Base-by-base conservation (phyloP, 768 basidiomycete genomes). In the Butyriboletus loyo region DNA sequence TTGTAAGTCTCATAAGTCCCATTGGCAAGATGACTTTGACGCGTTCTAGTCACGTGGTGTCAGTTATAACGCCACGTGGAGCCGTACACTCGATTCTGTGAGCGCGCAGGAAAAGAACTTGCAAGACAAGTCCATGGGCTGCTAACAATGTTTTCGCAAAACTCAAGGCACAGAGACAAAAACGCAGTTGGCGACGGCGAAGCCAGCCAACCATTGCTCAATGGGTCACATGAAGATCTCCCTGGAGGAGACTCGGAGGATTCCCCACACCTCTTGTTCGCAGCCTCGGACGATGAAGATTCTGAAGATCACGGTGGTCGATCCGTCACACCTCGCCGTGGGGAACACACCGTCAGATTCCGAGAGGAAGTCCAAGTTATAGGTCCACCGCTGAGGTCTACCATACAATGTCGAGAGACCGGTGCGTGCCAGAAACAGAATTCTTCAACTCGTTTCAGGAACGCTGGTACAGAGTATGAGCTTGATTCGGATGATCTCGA, bases 401-500 rank as follows among this genome's bases (percentile, higher is more conserved):
- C 86, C 22, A 71, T 76, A 27, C 73, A 84, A 48, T 92, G 90
- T 65, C 84, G 92, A 51, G 91, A 93, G 75, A 75, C 84, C 67
- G 88, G 90, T 92, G 66, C 68, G 87, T 82, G 64, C 57, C 67
- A 69, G 52, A 19, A 24, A 43, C n/a, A 5, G 27, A 45, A 48
- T 41, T 34, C 31, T 43, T 52, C 43, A 36, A 19, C 46, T 39
- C 28, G 15, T 30, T 50, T 65, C 43, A 57, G 49, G 21, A 55
- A 40, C 55, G 34, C 43, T 2, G 39, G 28, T 44, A 6, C 60
- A 94, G 92, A 89, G 64, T 96, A 77, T 67, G 93, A 95, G 13
- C 79, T 89, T 19, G 92, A 95, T 63, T 75, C 82, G 0, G 92
- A 94, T 66, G 90, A 91, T 21, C 70, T 93, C 13, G 89, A 91